Evolutionary conservation across 352 stramenopile genomes (phyloP).

Genomic region (Phytophthora nicotianae): DNA sequence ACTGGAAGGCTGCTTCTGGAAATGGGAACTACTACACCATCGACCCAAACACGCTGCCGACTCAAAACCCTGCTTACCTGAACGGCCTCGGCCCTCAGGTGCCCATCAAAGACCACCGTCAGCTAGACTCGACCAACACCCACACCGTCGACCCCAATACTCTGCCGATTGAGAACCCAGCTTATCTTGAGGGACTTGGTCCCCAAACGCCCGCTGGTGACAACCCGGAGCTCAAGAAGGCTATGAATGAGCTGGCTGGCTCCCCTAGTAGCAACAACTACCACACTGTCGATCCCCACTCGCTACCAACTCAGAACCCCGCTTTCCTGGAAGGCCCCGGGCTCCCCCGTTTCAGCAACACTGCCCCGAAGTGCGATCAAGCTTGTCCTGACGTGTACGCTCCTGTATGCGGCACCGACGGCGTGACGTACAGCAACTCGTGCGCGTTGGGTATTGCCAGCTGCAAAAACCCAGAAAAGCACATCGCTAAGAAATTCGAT

Average conservation of each 20-base stretch:
- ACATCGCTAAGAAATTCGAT: neutral
- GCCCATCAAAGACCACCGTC: neutral
- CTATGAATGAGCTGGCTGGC: neutral
- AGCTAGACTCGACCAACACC: neutral
- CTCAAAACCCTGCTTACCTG: neutral
- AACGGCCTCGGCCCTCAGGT: constrained; percentile 7
- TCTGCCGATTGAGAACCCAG: neutral
- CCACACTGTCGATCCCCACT: neutral
- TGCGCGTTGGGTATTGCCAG: constrained; percentile 21
- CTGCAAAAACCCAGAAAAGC: constrained; percentile 13
- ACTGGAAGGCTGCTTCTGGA: neutral
- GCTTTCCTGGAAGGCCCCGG: neutral
- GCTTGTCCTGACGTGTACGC: neutral
- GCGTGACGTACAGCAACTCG: constrained; percentile 35
- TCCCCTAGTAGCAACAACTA: neutral
- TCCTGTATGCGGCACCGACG: constrained; percentile 37
- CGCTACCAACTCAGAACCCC: no score
- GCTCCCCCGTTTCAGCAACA: neutral
- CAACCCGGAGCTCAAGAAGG: constrained; percentile 5
- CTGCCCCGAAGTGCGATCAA: neutral
- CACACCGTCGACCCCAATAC: neutral
- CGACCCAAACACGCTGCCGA: constrained; percentile 3
- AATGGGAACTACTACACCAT: constrained; percentile 7
- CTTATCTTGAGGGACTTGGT: neutral
- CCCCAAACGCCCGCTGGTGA: neutral